These are phyloP conservation scores for Tetrapisispora namnaoensis DNA, from an alignment of 805 yeast species.

Conservation along the genomic window DNA sequence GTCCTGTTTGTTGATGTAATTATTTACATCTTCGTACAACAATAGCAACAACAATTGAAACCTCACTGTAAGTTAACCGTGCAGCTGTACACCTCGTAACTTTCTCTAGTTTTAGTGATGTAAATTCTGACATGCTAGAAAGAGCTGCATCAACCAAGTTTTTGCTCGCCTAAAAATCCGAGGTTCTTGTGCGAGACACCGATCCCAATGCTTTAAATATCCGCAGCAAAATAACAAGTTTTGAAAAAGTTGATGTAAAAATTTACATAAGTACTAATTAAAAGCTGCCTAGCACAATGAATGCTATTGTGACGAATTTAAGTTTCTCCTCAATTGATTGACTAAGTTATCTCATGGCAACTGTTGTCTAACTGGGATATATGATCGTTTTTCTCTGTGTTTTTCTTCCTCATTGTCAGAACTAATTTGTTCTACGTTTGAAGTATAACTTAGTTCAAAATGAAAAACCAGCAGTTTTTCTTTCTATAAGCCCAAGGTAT, in stretches of 20 bases:
- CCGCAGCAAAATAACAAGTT: background rate
- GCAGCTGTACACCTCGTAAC: background rate
- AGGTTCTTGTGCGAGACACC: background rate
- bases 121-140: conserved; percentile 5
- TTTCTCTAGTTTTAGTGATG: conserved; percentile 2
- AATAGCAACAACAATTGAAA: too few species aligned
- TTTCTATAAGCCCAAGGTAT: background rate
- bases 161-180: background rate
- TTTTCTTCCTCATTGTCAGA: background rate
- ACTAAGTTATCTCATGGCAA: background rate
- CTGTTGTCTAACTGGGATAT: background rate
- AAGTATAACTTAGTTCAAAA: background rate
- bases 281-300: background rate
- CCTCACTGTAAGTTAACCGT: too few species aligned
- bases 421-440: background rate
- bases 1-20: too few species aligned
- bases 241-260: conserved; percentile 5
- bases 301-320: background rate
- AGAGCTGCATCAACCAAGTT: background rate
- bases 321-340: background rate
- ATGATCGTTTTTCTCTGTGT: background rate
- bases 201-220: too few species aligned
- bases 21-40: too few species aligned
- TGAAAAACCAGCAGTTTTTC: background rate
- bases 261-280: conserved; percentile 3